Percentiles rank a stretch among this genome's conserved stretches.
Conservation (phyloP, 306 rosid species). For the Parietaria judaica region DNA sequence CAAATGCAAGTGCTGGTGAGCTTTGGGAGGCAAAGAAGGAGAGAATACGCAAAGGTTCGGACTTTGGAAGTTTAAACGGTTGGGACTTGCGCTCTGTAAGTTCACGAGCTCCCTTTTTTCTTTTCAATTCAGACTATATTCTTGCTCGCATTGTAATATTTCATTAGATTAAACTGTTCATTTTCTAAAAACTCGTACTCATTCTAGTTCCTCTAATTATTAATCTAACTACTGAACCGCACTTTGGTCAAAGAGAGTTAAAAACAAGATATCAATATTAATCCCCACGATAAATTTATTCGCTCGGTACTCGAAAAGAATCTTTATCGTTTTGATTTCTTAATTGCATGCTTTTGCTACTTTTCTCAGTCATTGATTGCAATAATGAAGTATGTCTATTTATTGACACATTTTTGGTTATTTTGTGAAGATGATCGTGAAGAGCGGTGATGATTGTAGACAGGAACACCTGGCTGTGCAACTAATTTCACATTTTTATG, state of each 20-base stretch:
- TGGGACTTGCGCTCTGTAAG: constrained; percentile 97
- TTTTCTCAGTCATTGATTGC: not conserved
- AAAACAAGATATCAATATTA: not conserved
- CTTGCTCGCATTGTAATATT: not conserved
- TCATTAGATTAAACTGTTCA: not conserved
- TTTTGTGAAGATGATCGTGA: constrained; percentile 67
- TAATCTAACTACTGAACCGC: not conserved
- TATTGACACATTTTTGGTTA: constrained; percentile 15
- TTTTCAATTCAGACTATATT: not conserved
- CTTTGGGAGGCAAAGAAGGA: constrained; percentile 92
- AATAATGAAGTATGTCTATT: not conserved
- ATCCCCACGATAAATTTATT: not conserved
- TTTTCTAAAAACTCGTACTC: not conserved
- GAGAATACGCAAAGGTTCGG: constrained; percentile 77
- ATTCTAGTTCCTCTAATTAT: not conserved
- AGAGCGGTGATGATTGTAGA: constrained; percentile 99
- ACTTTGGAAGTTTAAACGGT: constrained; percentile 61
- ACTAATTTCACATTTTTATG: constrained; percentile 95
- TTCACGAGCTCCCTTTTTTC: not conserved
- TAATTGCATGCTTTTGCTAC: too few relatives aligned
- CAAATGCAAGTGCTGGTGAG: constrained; percentile 91
- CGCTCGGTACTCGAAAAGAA: not conserved
- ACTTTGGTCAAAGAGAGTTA: not conserved
- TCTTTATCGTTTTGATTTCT: not conserved
- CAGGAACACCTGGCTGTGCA: constrained; percentile 99